A percentile compares a stretch with the other conserved stretches of the same genome.
These are phyloP conservation scores for Colletotrichum phormii DNA, from an alignment of 2,329 filamentous ascomycete species.

Conservation along the genomic window DNA sequence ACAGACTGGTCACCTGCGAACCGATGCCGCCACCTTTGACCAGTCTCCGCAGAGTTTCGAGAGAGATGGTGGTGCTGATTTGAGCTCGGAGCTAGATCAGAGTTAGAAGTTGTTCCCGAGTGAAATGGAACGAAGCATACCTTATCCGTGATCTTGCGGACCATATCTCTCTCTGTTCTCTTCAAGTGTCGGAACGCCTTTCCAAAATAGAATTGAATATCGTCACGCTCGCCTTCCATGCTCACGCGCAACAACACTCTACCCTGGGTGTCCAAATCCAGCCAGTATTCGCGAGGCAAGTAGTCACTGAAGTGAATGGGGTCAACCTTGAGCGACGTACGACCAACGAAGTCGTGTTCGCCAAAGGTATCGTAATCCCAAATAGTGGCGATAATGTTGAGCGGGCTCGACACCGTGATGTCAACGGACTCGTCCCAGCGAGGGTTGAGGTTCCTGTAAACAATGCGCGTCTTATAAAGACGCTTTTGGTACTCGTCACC, in stretches of 20 bases:
- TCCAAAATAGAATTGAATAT: conserved; percentile 98
- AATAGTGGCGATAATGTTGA: conserved; percentile 96
- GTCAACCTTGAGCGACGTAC: conserved; percentile 97
- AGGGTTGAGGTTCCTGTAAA: conserved; percentile 90
- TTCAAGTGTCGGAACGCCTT: conserved; percentile 97
- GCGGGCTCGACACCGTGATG: conserved; percentile 89
- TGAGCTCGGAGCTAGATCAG: conserved; percentile 81
- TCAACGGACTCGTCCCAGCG: conserved; percentile 98
- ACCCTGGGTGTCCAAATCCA: conserved; percentile 96
- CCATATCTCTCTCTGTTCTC: conserved; percentile 97
- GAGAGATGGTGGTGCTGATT: conserved; percentile 89
- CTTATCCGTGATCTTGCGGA: conserved; percentile 97
- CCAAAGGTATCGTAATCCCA: conserved; percentile 99
- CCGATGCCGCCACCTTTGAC: conserved; percentile 77
- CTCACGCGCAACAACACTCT: conserved; percentile 89
- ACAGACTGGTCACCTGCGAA: conserved; percentile 78
- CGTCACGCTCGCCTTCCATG: conserved; percentile 98
- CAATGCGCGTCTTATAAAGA: conserved; percentile 91
- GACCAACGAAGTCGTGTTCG: conserved; percentile 96
- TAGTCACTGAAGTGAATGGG: conserved; percentile 98
- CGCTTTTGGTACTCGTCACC: conserved; percentile 98
- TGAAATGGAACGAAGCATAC: conserved; percentile 57
- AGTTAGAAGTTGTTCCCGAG: conserved; percentile 38
- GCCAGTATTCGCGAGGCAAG: conserved; percentile 95
- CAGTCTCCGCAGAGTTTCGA: conserved; percentile 80